Evolutionary conservation across 257 asterid genomes (phyloP).

Genomic region (Nicotiana paniculata): DNA sequence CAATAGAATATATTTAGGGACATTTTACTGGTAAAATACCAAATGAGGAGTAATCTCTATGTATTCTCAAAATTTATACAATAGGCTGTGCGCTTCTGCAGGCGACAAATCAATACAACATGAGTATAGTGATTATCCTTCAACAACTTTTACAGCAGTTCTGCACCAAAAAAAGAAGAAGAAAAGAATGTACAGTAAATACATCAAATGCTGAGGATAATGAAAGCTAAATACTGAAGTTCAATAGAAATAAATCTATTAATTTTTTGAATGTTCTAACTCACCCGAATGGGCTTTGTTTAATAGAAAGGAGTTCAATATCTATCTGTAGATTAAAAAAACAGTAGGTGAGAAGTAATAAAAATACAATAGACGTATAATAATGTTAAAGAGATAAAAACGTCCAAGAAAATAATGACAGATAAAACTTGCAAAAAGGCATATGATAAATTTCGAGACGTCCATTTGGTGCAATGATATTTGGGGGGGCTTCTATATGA

Average conservation of each 20-base stretch:
- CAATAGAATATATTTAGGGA: not conserved
- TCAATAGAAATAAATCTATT: not conserved
- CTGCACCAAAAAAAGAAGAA: conserved; percentile 35
- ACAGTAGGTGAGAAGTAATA: not conserved
- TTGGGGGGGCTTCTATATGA: not conserved
- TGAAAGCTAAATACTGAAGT: not conserved
- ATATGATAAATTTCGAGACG: no score
- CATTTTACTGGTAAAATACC: not conserved
- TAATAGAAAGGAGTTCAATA: conserved; percentile 74
- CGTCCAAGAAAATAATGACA: not conserved
- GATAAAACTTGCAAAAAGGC: not conserved
- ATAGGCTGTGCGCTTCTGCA: not conserved
- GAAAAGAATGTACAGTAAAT: not conserved
- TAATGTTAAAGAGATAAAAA: not conserved
- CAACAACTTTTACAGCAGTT: conserved; percentile 76
- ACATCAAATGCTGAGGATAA: not conserved
- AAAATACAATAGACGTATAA: not conserved
- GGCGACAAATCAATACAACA: conserved; percentile 11
- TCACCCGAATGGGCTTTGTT: conserved; percentile 90
- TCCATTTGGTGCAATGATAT: no score
- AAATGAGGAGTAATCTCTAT: not conserved
- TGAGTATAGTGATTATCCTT: conserved; percentile 42
- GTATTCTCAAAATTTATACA: not conserved
- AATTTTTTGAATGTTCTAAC: conserved; percentile 10
- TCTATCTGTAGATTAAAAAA: conserved; percentile 51